phyloP scores from a whole-genome alignment of 805 yeast species.

The Yamadazyma akitaensis region DNA sequence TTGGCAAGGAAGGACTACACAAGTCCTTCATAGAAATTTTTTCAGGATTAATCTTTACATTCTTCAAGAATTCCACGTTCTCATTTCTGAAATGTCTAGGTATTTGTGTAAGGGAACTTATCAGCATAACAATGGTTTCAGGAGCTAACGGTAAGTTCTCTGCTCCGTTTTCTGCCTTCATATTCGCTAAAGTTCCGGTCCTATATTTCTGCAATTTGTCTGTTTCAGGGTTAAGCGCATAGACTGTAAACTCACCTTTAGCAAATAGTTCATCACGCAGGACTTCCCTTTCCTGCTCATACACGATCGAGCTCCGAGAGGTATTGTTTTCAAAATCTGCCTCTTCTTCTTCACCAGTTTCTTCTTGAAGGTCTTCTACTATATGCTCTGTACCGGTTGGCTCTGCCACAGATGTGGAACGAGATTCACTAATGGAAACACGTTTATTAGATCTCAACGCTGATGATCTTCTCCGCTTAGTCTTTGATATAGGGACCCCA shows the following conservation, averaged over 20 bases:
- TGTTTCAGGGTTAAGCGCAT: constrained; percentile 31
- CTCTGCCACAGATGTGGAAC: constrained; percentile 1
- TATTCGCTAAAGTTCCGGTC: constrained; percentile 10
- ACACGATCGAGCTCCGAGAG: neutral
- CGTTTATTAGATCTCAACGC: constrained; percentile 13
- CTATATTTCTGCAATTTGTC: constrained; percentile 29
- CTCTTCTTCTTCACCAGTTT: constrained; percentile 7
- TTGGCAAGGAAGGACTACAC: constrained; percentile 63
- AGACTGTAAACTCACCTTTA: constrained; percentile 15
- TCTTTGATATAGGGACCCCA: constrained; percentile 34
- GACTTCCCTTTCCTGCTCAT: constrained; percentile 4
- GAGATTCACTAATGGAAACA: constrained; percentile 15
- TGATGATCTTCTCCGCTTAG: constrained; percentile 29
- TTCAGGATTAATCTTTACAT: constrained; percentile 49
- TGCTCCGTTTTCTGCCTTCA: constrained; percentile 3
- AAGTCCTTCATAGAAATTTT: constrained; percentile 64
- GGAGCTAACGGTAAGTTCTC: constrained; percentile 35
- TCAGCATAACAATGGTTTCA: constrained; percentile 29
- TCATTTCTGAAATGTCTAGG: constrained; percentile 37
- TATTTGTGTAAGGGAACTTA: constrained; percentile 29
- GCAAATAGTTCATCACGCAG: constrained; percentile 11
- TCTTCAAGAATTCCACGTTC: constrained; percentile 36
- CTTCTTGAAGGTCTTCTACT: constrained; percentile 2
- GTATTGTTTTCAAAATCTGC: neutral
- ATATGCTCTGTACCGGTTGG: neutral